Conservation (phyloP, 192 early-diverging fungal genomes). For the Umbelopsis isabellina region DNA sequence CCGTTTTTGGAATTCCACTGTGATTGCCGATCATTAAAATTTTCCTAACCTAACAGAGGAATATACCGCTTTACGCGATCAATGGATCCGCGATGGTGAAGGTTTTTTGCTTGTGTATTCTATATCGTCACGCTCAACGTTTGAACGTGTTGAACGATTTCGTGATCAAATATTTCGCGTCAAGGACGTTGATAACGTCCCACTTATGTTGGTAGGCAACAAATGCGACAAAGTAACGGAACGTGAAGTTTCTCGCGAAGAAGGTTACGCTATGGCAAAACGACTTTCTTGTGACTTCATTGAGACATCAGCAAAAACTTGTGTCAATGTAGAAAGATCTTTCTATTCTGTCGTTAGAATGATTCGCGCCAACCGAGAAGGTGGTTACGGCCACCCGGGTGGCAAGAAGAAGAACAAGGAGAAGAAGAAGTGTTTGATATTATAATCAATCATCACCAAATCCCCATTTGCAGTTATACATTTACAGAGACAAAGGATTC, state of each 20-base stretch:
- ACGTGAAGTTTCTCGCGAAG: constrained; percentile 80
- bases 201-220: constrained; percentile 88
- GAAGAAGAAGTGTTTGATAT: constrained; percentile 37
- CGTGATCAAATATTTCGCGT: constrained; percentile 83
- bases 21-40: background rate
- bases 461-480: constrained; percentile 20
- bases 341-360: constrained; percentile 78
- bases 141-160: constrained; percentile 84
- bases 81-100: constrained; percentile 82
- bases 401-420: constrained; percentile 34
- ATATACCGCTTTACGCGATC: constrained; percentile 78
- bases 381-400: constrained; percentile 27
- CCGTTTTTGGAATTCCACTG: background rate
- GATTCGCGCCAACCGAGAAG: constrained; percentile 68
- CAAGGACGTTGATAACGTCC: constrained; percentile 84
- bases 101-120: constrained; percentile 91
- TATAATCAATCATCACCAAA: constrained; percentile 31
- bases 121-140: constrained; percentile 82
- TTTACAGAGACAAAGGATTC: constrained; percentile 8
- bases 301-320: constrained; percentile 85
- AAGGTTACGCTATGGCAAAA: constrained; percentile 75
- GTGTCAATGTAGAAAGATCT: constrained; percentile 85
- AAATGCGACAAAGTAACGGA: constrained; percentile 85
- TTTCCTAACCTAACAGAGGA: constrained; percentile 52
- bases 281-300: constrained; percentile 79